phyloP scores from a whole-genome alignment of 352 stramenopile species.

The Phytophthora ramorum region DNA sequence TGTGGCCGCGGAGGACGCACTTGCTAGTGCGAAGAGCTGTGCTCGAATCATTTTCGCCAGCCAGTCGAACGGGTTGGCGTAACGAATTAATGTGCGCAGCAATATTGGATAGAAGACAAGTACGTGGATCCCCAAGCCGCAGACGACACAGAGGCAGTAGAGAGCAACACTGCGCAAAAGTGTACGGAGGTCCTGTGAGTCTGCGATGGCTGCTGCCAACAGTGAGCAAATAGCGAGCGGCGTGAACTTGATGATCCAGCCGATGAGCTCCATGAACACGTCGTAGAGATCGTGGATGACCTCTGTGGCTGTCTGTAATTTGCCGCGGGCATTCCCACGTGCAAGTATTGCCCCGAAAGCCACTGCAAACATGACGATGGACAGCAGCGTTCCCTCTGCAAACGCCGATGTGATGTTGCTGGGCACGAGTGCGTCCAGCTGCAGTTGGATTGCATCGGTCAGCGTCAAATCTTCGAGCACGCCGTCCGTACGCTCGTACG shows the following conservation, averaged over 20 bases:
- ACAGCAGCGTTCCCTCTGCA: conserved; percentile 42
- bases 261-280: conserved; percentile 57
- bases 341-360: conserved; percentile 45
- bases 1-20: conserved; percentile 77
- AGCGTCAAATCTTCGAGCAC: conserved; percentile 24
- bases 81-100: conserved; percentile 45
- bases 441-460: conserved; percentile 34
- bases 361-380: conserved; percentile 60
- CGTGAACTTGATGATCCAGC: conserved; percentile 49
- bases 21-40: conserved; percentile 75
- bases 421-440: conserved; percentile 48
- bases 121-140: conserved; percentile 43
- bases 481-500: conserved; percentile 21
- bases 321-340: conserved; percentile 17
- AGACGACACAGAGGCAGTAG: conserved; percentile 54
- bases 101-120: conserved; percentile 54
- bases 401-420: conserved; percentile 51
- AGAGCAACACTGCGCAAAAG: conserved; percentile 48
- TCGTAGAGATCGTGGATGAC: conserved; percentile 52
- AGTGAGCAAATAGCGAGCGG: conserved; percentile 73
- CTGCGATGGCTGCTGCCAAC: conserved; percentile 59
- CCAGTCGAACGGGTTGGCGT: conserved; percentile 56
- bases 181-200: conserved; percentile 29
- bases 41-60: conserved; percentile 61
- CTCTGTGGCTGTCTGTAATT: conserved; percentile 19